Percentiles rank a stretch among this genome's conserved stretches.
phyloP scores from a whole-genome alignment of 2,329 filamentous ascomycete genomes.

The Chalaropsis thielavioides region DNA sequence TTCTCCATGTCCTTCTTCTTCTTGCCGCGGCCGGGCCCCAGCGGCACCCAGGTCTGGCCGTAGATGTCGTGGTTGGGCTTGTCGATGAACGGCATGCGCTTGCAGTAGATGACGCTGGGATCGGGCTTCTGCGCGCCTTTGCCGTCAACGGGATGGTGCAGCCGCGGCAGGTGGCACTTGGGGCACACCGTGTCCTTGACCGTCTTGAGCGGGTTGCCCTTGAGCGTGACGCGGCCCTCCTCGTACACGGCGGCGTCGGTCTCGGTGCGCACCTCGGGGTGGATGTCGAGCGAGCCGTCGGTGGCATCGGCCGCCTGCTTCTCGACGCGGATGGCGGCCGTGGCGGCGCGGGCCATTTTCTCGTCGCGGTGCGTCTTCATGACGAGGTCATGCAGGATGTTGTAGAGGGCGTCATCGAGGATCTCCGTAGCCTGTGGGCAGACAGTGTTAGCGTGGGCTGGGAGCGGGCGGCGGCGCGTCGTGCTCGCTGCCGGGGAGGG shows the following conservation, averaged over 20 bases:
- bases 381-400: conserved; percentile 60
- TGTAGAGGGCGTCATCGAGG: conserved; percentile 61
- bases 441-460: neutral
- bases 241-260: conserved; percentile 57
- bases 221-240: conserved; percentile 52
- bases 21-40: conserved; percentile 55
- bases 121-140: conserved; percentile 51
- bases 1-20: conserved; percentile 66
- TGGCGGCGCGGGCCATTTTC: conserved; percentile 55
- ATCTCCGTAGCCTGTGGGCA: conserved; percentile 43
- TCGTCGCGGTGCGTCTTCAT: conserved; percentile 64
- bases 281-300: conserved; percentile 39
- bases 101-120: conserved; percentile 59
- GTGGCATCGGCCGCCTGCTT: conserved; percentile 44
- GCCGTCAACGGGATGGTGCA: conserved; percentile 58
- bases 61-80: conserved; percentile 68
- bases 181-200: conserved; percentile 59
- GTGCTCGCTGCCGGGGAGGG: neutral
- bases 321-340: conserved; percentile 50
- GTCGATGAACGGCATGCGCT: conserved; percentile 62
- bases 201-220: conserved; percentile 58
- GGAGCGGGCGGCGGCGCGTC: conserved; percentile 9
- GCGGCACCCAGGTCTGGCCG: conserved; percentile 65
- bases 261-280: conserved; percentile 44
- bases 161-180: conserved; percentile 57